Base-by-base conservation (phyloP, 2,329 filamentous ascomycete genomes). In the Exophiala phaeomuriformis region DNA sequence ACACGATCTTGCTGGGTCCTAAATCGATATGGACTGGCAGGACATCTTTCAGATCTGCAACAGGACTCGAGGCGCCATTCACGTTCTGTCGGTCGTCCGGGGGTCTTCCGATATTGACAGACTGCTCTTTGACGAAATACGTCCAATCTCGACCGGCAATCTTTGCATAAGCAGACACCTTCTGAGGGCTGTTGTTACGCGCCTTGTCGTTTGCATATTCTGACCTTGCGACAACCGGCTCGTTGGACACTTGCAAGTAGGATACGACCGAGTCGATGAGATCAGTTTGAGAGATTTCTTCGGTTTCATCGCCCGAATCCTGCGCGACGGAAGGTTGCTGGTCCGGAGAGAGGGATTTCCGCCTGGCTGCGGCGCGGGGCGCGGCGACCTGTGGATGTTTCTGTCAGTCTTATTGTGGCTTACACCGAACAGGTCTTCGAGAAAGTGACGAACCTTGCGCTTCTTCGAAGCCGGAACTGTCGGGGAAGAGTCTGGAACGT, bases 1-100 rank as follows among this genome's bases (percentile, higher is more conserved):
- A 91, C 35, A 91, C 83, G 66, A 86, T 83, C 72, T 91, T 91
- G 70, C 81, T 87, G 0, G 88, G 88, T 1, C 88, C 87, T 32
- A 98, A 76, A 67, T 98, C 91, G 62, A 98, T 91, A 66, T 96
- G 86, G 8, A 97, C 72, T 10, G 64, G 62, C 28, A 61, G 51
- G 12, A 58, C 48, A 46, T 75, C 71, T 2, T 71, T 71, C 43
- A 74, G 64, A 35, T 73, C 68, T 49, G 69, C 68, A 39, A 72
- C 70, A n/a, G 73, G 73, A 57, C 72, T 75, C 10, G 73, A 75
- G 46, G 72, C 71, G 7, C 56, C 58, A 32, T 57, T 58, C 39
- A 53, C 32, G 5, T 52, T 46, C 19, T 56, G 57, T 45, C 71
- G 67, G 49, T 74, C 71, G 56, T 77, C 74, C 10, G 74, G 73